A percentile compares a stretch with the other conserved stretches of the same genome.
Conservation (phyloP, 1,284 basidiomycete species). For the Pseudozyma tsukubaensis region DNA sequence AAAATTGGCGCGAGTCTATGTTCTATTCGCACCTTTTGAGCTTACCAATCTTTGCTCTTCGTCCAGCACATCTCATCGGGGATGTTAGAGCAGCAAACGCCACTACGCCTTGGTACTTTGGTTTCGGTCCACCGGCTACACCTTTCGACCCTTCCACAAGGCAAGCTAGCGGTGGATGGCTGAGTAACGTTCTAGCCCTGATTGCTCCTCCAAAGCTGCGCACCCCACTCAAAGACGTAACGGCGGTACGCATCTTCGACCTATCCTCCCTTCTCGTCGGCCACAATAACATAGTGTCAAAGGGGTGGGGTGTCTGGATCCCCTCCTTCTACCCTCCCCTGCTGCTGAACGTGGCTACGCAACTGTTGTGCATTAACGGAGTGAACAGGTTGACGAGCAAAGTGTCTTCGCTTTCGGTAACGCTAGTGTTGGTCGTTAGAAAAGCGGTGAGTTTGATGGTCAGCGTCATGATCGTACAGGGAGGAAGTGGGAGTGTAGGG, state of each 20-base stretch:
- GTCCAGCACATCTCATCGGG: conserved; percentile 6
- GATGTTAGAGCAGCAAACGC: conserved; percentile 50
- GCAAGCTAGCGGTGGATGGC: too few species aligned
- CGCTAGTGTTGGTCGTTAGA: conserved; percentile 86
- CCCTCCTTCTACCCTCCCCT: conserved; percentile 79
- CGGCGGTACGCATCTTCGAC: conserved; percentile 48
- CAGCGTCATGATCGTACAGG: conserved; percentile 74
- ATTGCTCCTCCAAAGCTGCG: not conserved
- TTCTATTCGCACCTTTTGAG: conserved; percentile 81
- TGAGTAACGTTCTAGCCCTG: conserved; percentile 11
- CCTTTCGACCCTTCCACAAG: conserved; percentile 33
- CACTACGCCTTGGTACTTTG: conserved; percentile 54
- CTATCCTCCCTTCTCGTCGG: conserved; percentile 37
- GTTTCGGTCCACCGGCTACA: conserved; percentile 20
- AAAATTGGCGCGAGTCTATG: conserved; percentile 87
- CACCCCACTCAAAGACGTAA: not conserved
- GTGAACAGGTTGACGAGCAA: conserved; percentile 82
- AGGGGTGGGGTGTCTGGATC: conserved; percentile 68
- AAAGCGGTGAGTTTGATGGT: conserved; percentile 87
- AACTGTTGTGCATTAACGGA: conserved; percentile 87
- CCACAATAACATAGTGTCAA: too few species aligned
- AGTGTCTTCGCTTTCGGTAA: conserved; percentile 84
- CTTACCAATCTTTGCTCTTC: conserved; percentile 76
- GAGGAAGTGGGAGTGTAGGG: conserved; percentile 57
- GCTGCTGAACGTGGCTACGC: conserved; percentile 80